phyloP scores from a whole-genome alignment of 805 yeast genomes.

The Kazachstania bromeliacearum region DNA sequence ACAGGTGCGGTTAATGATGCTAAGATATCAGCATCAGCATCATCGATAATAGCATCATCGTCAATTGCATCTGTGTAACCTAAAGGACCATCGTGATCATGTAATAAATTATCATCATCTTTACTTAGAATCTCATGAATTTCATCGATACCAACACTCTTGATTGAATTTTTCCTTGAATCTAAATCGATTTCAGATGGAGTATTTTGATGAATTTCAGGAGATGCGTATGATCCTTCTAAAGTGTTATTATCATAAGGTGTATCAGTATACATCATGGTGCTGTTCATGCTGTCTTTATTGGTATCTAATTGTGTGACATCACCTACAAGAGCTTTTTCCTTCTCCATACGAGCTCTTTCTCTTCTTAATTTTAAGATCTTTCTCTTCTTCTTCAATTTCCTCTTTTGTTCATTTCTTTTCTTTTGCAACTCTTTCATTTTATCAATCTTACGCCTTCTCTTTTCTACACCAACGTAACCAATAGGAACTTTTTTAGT shows the following conservation, averaged over 20 bases:
- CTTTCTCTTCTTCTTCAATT: constrained; percentile 28
- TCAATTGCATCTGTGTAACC: constrained; percentile 6
- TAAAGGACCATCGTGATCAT: constrained; percentile 6
- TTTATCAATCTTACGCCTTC: constrained; percentile 28
- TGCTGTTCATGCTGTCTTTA: not conserved
- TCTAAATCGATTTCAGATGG: not conserved
- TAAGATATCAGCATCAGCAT: constrained; percentile 25
- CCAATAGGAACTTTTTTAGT: constrained; percentile 29
- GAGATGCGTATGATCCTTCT: not conserved
- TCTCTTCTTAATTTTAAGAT: constrained; percentile 24
- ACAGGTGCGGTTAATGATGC: constrained; percentile 30
- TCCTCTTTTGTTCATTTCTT: constrained; percentile 27
- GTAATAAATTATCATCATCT: constrained; percentile 16
- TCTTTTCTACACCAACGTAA: constrained; percentile 29
- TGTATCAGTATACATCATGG: not conserved
- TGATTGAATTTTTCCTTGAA: constrained; percentile 19
- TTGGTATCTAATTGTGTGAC: constrained; percentile 2
- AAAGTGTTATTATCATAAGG: not conserved
- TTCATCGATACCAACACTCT: constrained; percentile 26
- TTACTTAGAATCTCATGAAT: constrained; percentile 25
- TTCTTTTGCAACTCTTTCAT: constrained; percentile 29
- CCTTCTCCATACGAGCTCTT: constrained; percentile 25
- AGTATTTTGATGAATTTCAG: not conserved
- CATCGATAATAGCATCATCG: constrained; percentile 8
- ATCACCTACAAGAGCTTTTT: constrained; percentile 6